A percentile compares a stretch with the other conserved stretches of the same genome.
These are phyloP conservation scores for Lasiodiplodia citricola DNA, from an alignment of 2,329 filamentous ascomycete genomes.

Conservation along the genomic window DNA sequence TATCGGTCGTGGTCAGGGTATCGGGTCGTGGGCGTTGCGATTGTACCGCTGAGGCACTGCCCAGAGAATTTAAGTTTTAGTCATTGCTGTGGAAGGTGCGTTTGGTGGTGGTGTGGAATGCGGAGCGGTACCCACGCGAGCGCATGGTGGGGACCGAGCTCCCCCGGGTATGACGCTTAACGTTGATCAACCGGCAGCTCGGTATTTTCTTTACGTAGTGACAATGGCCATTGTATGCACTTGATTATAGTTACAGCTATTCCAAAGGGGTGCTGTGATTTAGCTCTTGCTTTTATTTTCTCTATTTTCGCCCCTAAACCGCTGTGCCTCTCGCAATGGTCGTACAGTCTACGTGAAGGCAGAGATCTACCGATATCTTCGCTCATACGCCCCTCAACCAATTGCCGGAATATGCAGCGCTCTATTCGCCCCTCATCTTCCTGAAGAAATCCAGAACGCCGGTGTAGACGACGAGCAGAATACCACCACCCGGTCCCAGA, in stretches of 20 bases:
- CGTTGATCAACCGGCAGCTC: constrained; percentile 7
- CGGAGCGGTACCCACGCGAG: constrained; percentile 7
- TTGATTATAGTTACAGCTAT: too few species aligned
- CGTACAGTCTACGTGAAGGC: constrained; percentile 10
- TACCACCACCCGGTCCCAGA: constrained; percentile 72
- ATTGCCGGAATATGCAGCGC: neutral
- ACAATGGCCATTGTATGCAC: neutral
- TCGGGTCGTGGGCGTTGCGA: neutral
- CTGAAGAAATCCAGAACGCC: constrained; percentile 93
- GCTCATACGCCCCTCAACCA: constrained; percentile 10
- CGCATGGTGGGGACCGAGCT: constrained; percentile 4
- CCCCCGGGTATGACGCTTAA: neutral
- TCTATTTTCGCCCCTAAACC: neutral
- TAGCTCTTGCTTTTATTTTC: neutral
- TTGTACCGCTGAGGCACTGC: constrained; percentile 10
- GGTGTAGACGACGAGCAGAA: constrained; percentile 85
- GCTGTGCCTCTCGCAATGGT: neutral
- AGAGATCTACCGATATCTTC: constrained; percentile 17
- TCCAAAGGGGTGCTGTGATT: too few species aligned
- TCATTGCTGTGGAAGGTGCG: constrained; percentile 8
- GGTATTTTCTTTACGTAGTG: neutral
- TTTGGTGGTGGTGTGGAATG: neutral
- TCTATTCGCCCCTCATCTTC: constrained; percentile 58
- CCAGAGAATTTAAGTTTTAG: neutral
- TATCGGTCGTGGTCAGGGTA: neutral